phyloP scores from a whole-genome alignment of 495 filamentous ascomycete genomes.

The Daldinia caldariorum region DNA sequence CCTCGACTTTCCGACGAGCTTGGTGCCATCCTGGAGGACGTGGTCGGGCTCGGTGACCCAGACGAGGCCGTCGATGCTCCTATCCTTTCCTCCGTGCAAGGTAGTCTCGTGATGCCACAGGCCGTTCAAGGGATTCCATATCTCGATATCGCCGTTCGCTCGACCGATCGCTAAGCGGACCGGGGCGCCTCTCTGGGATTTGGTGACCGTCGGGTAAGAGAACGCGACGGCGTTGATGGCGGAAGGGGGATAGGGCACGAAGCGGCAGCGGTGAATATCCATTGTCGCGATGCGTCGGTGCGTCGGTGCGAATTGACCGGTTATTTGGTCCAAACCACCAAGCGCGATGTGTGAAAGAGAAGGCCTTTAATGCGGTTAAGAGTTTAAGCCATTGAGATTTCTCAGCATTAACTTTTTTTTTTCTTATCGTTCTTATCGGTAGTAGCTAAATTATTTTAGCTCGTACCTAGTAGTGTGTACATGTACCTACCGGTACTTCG shows the following conservation, averaged over 20 bases:
- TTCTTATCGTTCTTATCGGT: conserved; percentile 23
- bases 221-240: conserved; percentile 95
- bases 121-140: conserved; percentile 92
- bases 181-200: conserved; percentile 62
- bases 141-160: conserved; percentile 95
- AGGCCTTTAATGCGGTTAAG: conserved; percentile 5
- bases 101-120: conserved; percentile 90
- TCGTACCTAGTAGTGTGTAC: too few species aligned
- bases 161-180: conserved; percentile 88
- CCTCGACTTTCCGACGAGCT: conserved; percentile 75
- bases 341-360: conserved; percentile 8
- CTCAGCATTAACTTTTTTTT: conserved; percentile 26
- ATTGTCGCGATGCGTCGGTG: conserved; percentile 60
- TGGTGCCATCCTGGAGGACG: conserved; percentile 66
- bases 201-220: conserved; percentile 77
- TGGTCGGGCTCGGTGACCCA: conserved; percentile 91
- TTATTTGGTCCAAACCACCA: conserved; percentile 1
- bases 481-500: not conserved
- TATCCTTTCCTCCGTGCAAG: conserved; percentile 82
- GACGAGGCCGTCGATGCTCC: conserved; percentile 87
- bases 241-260: conserved; percentile 92
- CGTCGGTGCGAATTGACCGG: conserved; percentile 17
- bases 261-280: conserved; percentile 97
- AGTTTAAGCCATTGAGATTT: conserved; percentile 2
- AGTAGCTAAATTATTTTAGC: not conserved